Percentiles rank a stretch among this genome's conserved stretches.
Evolutionary conservation across 163 green algal species (phyloP).

Genomic region (Scenedesmus sp.): DNA sequence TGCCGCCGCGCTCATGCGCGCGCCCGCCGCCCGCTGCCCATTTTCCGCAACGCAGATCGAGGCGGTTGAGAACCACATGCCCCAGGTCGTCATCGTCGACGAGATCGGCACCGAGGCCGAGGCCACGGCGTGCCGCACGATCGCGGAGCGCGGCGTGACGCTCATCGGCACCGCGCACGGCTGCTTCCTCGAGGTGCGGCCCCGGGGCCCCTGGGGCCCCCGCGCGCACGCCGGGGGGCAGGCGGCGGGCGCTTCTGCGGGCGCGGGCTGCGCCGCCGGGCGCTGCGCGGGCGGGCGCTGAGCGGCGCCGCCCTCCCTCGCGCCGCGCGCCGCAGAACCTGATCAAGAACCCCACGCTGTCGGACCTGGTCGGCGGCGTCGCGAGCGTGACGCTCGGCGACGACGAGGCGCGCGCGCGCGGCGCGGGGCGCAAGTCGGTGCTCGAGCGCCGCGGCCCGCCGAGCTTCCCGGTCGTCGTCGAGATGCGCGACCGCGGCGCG

Average conservation of each 20-base stretch:
- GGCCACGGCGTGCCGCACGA: constrained; percentile 87
- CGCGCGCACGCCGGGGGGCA: too few relatives aligned
- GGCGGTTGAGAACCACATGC: constrained; percentile 98
- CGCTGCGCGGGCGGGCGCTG: too few relatives aligned
- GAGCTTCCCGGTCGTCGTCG: constrained; percentile 91
- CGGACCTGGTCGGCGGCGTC: constrained; percentile 87
- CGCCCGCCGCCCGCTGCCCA: neutral
- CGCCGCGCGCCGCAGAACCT: too few relatives aligned
- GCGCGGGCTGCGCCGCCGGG: too few relatives aligned
- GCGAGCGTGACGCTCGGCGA: constrained; percentile 65
- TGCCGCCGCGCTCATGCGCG: too few relatives aligned
- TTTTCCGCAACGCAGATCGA: constrained; percentile 74
- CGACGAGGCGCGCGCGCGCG: constrained; percentile 79
- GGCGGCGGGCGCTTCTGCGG: too few relatives aligned
- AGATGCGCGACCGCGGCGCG: constrained; percentile 85
- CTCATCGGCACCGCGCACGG: constrained; percentile 93
- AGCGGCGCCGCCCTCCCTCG: too few relatives aligned
- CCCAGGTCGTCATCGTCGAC: constrained; percentile 80
- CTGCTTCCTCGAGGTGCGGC: constrained; percentile 85
- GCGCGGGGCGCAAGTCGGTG: constrained; percentile 83
- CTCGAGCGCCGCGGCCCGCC: constrained; percentile 88
- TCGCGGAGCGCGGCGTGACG: constrained; percentile 94
- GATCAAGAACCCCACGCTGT: constrained; percentile 90
- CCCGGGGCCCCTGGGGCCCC: too few relatives aligned
- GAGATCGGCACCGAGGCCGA: constrained; percentile 96